A percentile compares a stretch with the other conserved stretches of the same genome.
These are phyloP conservation scores for Stramenopiles sp. DNA, from an alignment of 352 stramenopile genomes.

Conservation along the genomic window DNA sequence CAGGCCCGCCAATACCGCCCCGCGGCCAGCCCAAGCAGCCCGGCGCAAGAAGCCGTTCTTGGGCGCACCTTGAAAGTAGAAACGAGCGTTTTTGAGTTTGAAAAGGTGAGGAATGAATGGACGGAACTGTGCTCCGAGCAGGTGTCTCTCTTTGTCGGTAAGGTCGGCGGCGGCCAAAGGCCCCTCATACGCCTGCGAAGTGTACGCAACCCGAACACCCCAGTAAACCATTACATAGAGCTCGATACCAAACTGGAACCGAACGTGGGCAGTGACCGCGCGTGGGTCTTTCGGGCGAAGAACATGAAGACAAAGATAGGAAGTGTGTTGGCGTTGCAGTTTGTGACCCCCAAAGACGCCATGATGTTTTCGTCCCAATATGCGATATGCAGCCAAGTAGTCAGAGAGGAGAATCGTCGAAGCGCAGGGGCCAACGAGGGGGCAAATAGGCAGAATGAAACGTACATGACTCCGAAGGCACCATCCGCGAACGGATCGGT, in stretches of 20 bases:
- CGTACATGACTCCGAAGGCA: background rate
- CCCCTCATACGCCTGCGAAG: background rate
- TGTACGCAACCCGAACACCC: background rate
- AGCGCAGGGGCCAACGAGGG: background rate
- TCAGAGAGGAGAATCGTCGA: background rate
- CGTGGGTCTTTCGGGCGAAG: background rate
- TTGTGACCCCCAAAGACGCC: background rate
- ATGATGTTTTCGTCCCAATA: background rate
- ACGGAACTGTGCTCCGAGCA: background rate
- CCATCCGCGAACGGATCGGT: background rate
- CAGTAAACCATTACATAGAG: background rate
- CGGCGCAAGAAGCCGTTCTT: background rate
- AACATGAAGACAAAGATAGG: background rate
- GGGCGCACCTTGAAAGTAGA: background rate
- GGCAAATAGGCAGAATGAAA: background rate
- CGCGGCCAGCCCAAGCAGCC: background rate
- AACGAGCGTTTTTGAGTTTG: background rate
- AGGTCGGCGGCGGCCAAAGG: background rate
- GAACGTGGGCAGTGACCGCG: background rate
- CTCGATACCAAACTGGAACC: background rate
- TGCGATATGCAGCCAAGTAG: background rate
- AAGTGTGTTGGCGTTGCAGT: background rate
- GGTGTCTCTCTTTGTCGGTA: background rate
- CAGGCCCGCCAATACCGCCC: background rate
- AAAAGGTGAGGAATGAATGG: slow-evolving; percentile 3